Evolutionary conservation across 352 stramenopile genomes (phyloP).

Genomic region (Peronospora belbahrii): DNA sequence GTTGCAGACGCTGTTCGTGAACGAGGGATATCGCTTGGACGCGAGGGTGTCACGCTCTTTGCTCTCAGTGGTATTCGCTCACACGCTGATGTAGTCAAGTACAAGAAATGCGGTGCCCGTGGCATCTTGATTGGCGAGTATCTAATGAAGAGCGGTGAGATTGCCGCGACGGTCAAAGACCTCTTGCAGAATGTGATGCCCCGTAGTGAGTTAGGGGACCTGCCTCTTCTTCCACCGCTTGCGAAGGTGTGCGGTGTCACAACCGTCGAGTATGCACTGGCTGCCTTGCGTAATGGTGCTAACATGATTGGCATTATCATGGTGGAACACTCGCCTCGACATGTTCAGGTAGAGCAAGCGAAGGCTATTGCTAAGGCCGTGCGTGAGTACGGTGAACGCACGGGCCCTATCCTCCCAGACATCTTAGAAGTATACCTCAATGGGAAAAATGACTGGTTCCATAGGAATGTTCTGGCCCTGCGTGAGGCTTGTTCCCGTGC

Average conservation of each 20-base stretch:
- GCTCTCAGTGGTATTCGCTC: constrained; percentile 95
- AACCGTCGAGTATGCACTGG: constrained; percentile 87
- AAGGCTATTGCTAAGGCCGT: constrained; percentile 89
- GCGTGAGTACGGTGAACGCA: constrained; percentile 91
- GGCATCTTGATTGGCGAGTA: constrained; percentile 95
- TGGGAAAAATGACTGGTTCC: constrained; percentile 68
- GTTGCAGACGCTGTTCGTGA: constrained; percentile 79
- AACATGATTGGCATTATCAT: constrained; percentile 98
- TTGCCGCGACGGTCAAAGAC: constrained; percentile 78
- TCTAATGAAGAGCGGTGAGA: constrained; percentile 94
- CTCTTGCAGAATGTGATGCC: constrained; percentile 36
- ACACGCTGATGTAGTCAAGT: constrained; percentile 87
- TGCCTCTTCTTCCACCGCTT: constrained; percentile 38
- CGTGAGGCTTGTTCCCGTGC: constrained; percentile 61
- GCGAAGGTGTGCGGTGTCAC: constrained; percentile 95
- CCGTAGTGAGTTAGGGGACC: constrained; percentile 24
- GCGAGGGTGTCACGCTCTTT: constrained; percentile 81
- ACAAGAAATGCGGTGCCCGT: constrained; percentile 84
- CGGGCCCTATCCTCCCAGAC: constrained; percentile 45
- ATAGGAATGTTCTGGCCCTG: constrained; percentile 57
- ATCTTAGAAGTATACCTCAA: constrained; percentile 32
- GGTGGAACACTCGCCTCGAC: constrained; percentile 87
- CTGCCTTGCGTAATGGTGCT: constrained; percentile 86
- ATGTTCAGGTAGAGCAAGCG: constrained; percentile 74
- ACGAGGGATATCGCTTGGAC: constrained; percentile 59